These are phyloP conservation scores for Aspergillus baeticus DNA, from an alignment of 495 filamentous ascomycete genomes.

Conservation along the genomic window DNA sequence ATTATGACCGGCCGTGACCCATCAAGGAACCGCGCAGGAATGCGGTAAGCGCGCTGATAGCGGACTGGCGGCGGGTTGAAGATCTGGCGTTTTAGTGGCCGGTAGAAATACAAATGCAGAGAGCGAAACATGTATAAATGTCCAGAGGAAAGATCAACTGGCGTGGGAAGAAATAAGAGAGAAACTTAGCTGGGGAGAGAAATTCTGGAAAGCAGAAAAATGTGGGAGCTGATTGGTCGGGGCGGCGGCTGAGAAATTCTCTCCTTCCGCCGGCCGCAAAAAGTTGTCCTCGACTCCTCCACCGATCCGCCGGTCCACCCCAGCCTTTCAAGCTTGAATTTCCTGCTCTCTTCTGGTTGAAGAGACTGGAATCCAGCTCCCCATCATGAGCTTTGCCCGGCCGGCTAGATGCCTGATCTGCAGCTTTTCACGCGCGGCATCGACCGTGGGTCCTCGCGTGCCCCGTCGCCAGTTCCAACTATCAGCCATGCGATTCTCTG, in stretches of 20 bases:
- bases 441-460: slow-evolving; percentile 38
- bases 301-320: slow-evolving; percentile 18
- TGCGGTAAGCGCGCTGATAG: slow-evolving; percentile 1
- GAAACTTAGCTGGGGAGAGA: slow-evolving; percentile 7
- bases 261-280: slow-evolving; percentile 6
- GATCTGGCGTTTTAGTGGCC: slow-evolving; percentile 9
- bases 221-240: slow-evolving; percentile 24
- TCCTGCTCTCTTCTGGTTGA: slow-evolving; percentile 22
- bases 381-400: slow-evolving; percentile 57
- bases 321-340: slow-evolving; percentile 13
- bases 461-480: slow-evolving; percentile 54
- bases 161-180: slow-evolving; percentile 1
- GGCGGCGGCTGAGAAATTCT: slow-evolving; percentile 27
- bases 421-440: slow-evolving; percentile 43
- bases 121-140: slow-evolving; percentile 14
- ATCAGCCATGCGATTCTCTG: slow-evolving; percentile 35
- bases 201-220: slow-evolving; percentile 11
- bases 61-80: not conserved
- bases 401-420: slow-evolving; percentile 59
- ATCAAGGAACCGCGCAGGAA: slow-evolving; percentile 15
- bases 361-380: slow-evolving; percentile 26
- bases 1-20: slow-evolving; percentile 28
- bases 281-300: slow-evolving; percentile 4
- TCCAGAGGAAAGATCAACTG: not conserved
- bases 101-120: slow-evolving; percentile 7